A percentile compares a stretch with the other conserved stretches of the same genome.
Conservation (phyloP, 495 filamentous ascomycete genomes). For the Aspergillus kassunensis region DNA sequence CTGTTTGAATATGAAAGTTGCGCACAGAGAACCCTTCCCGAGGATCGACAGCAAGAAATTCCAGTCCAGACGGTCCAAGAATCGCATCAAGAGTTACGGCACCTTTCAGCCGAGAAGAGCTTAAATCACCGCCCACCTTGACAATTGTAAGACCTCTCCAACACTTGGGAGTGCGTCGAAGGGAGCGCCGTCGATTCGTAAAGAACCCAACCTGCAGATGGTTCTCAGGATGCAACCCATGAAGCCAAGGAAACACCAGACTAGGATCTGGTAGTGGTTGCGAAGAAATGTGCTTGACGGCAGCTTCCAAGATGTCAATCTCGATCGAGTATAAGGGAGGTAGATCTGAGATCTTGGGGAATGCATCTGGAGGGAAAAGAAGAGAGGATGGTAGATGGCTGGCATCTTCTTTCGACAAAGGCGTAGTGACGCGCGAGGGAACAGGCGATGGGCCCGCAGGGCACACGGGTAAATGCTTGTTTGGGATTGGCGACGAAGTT, state of each 20-base stretch:
- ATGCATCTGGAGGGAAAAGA: slow-evolving; percentile 69
- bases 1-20: slow-evolving; percentile 95
- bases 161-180: slow-evolving; percentile 71
- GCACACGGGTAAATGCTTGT: slow-evolving; percentile 84
- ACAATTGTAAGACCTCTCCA: slow-evolving; percentile 80
- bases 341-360: slow-evolving; percentile 49
- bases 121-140: slow-evolving; percentile 81
- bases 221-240: slow-evolving; percentile 89
- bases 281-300: slow-evolving; percentile 67
- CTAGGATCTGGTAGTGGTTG: slow-evolving; percentile 80
- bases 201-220: slow-evolving; percentile 88
- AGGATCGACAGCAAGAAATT: slow-evolving; percentile 65
- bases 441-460: slow-evolving; percentile 69
- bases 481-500: slow-evolving; percentile 65
- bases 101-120: slow-evolving; percentile 73
- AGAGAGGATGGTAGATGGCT: slow-evolving; percentile 58
- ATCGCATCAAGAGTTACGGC: slow-evolving; percentile 79
- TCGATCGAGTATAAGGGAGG: slow-evolving; percentile 71
- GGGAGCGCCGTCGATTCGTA: slow-evolving; percentile 64
- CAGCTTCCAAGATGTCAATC: slow-evolving; percentile 61
- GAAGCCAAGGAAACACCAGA: slow-evolving; percentile 93
- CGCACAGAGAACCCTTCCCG: slow-evolving; percentile 78
- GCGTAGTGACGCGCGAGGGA: slow-evolving; percentile 48
- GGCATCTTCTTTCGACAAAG: slow-evolving; percentile 44
- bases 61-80: slow-evolving; percentile 43